Evolutionary conservation across 768 basidiomycete genomes (phyloP), one percentile per base, ranked within the genome.

Genomic region (Naganishia kalamii): DNA sequence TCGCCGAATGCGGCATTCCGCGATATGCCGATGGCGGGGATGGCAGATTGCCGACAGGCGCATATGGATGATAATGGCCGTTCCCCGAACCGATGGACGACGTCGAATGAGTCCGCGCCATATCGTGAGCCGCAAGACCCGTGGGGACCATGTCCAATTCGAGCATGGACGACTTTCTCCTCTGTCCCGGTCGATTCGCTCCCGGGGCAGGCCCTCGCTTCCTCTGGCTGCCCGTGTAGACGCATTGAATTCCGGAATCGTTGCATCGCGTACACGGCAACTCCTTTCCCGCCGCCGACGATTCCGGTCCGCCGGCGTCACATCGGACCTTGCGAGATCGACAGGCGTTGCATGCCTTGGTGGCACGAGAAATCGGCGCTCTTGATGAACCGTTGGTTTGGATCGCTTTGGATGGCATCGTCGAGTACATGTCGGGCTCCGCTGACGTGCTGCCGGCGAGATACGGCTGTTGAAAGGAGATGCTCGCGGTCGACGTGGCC

Each of bases 331-430:
- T 77, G 6, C 76, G 51, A 44, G 64, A 66, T 35, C 76, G 47
- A 52, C 76, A 77, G 17, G 76, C 73, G 60, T 77, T 77, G 63
- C 76, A 77, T 17, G 76, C 76, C 47, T 77, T 77, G 17, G 76
- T 77, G 0, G 74, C 75, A 4, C 76, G 65, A 19, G 71, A 73
- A 21, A 77, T 77, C 1, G 76, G 76, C 15, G 71, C 72, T 43
- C 76, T 57, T 12, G 69, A 69, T 1, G 59, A 60, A 27, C 41
- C 44, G 37, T 49, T 40, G 1, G 61, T 44, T 29, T 62, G 61
- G 8, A 62, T 57, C 4, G 54, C 54, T 25, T 57, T 57, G 33
- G 54, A 57, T 17, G 54, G 54, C 54, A 57, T 57, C 21, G 54
- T 57, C 12, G 54, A 57, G 21, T 57, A 57, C 54, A 57, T 57